Percentiles rank a stretch among this genome's conserved stretches.
These are phyloP conservation scores for Phytophthora pluvialis DNA, from an alignment of 352 stramenopile species.

Conservation along the genomic window DNA sequence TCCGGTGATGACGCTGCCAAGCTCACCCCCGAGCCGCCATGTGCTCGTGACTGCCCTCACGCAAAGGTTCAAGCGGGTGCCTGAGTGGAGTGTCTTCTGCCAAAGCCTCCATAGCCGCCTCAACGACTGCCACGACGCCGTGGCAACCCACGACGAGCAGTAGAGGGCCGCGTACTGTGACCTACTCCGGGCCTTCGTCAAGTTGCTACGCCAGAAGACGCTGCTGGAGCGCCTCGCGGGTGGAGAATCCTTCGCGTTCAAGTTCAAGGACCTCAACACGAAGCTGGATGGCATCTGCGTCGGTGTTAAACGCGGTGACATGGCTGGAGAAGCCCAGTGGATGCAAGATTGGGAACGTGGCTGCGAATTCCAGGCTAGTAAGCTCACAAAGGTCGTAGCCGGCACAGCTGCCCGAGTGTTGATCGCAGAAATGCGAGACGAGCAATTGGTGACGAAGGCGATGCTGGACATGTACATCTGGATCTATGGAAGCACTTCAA, in stretches of 20 bases:
- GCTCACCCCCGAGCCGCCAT: not conserved
- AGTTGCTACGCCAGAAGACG: constrained; percentile 9
- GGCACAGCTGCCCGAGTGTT: not conserved
- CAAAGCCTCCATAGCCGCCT: not conserved
- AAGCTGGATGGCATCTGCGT: constrained; percentile 11
- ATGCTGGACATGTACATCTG: constrained; percentile 17
- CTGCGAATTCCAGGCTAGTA: not conserved
- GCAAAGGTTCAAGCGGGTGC: not conserved
- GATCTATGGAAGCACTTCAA: not conserved
- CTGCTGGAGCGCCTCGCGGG: constrained; percentile 23
- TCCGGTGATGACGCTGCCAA: constrained; percentile 4
- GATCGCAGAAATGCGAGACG: constrained; percentile 7
- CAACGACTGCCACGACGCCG: not conserved
- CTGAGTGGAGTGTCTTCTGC: constrained; percentile 9
- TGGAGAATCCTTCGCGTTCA: constrained; percentile 8
- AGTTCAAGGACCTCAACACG: constrained; percentile 4
- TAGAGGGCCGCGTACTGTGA: constrained; percentile 1
- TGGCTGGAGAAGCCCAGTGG: not conserved
- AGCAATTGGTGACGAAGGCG: not conserved
- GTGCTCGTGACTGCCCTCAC: not conserved
- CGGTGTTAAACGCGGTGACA: not conserved
- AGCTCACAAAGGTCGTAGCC: not conserved
- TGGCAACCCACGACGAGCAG: constrained; percentile 1
- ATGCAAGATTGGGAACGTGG: constrained; percentile 1
- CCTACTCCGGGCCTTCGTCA: constrained; percentile 8